Evolutionary conservation across 768 basidiomycete genomes (phyloP), one percentile per base, ranked within the genome.

Genomic region (Boletus patriciae): DNA sequence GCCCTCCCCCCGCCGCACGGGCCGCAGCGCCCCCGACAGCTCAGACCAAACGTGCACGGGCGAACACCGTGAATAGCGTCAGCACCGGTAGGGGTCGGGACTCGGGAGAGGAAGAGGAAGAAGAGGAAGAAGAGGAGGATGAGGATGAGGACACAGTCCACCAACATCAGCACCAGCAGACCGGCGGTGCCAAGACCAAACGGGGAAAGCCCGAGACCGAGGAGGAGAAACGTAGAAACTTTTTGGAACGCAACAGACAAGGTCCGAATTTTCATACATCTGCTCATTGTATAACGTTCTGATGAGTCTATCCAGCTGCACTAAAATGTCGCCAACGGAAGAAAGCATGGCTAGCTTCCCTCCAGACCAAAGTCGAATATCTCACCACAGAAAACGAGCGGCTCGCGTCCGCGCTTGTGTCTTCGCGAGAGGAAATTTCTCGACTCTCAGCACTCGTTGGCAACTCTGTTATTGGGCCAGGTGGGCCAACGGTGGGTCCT

Each of bases 301-400:
- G 57, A 60, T 33, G 25, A 25, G 13, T 36, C 31, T 46, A 12
- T 52, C 2, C 64, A 98, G 96, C 97, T 59, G 97, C 97, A 7
- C 85, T 98, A 63, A 98, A 98, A 76, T 99, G 97, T 74, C 93
- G 97, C 36, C 97, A 99, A 70, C 90, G 97, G 56, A 99, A 99
- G 76, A 99, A 99, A 73, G 94, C 94, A 6, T 99, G 97, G 97
- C 83, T 98, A 15, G 81, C 86, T 29, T 87, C 91, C 60, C 80
- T 99, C 18, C 97, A 99, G 73, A 84, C 88, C 40, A 95, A 95
- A 67, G 94, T 96, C 73, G 97, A 99, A 70, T 90, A 79, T 63
- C 83, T 99, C 40, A 78, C 82, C n/a, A 85, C 88, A 61, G 97
- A 99, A 75, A 99, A 99, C 74, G 96, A 98, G 71, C 86, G 92